A percentile compares a stretch with the other conserved stretches of the same genome.
Evolutionary conservation across 192 early-diverging fungal genomes (phyloP).

Genomic region (Rhizophagus sp.): DNA sequence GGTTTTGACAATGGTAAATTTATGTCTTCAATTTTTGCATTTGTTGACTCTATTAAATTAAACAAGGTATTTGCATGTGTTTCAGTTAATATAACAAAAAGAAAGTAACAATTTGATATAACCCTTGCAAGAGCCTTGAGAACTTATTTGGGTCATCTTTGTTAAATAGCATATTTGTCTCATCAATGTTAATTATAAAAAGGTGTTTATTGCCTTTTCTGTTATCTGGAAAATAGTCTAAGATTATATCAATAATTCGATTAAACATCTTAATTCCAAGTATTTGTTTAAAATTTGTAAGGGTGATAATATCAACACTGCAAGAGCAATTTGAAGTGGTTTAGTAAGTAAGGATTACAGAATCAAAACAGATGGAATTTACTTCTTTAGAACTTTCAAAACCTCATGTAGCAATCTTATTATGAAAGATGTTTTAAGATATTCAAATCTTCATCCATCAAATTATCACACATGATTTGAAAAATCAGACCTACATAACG

Average conservation of each 20-base stretch:
- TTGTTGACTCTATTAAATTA: not conserved
- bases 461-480: not conserved
- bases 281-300: conserved; percentile 1
- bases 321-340: not conserved
- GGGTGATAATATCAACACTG: not conserved
- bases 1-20: not conserved
- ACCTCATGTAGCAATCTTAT: conserved; percentile 1
- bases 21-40: conserved; percentile 2
- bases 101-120: not conserved
- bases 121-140: not conserved
- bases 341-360: not conserved
- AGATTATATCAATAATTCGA: not conserved
- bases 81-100: not conserved
- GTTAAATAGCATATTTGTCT: not conserved
- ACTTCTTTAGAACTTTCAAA: conserved; percentile 13
- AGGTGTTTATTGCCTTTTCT: not conserved
- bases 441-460: not conserved
- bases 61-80: not conserved
- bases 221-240: not conserved
- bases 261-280: not conserved
- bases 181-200: conserved; percentile 19
- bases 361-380: not conserved
- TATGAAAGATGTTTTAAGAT: not conserved
- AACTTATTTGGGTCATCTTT: not conserved
- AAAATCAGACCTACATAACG: not conserved